These are phyloP conservation scores for Stagonosporopsis cucurbitacearum DNA, from an alignment of 2,329 filamentous ascomycete species.

Conservation along the genomic window DNA sequence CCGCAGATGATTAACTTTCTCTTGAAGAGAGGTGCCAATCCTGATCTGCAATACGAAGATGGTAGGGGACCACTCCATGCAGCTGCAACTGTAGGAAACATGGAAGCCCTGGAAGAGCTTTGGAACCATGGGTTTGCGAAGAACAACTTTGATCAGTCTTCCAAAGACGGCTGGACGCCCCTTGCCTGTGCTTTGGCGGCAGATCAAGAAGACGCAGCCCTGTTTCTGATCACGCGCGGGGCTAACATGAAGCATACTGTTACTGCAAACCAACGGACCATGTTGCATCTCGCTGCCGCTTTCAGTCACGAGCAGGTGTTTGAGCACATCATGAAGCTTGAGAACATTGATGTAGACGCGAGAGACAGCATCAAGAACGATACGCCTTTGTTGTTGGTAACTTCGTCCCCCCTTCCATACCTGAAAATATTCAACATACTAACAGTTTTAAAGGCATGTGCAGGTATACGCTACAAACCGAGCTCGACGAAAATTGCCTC, in stretches of 20 bases:
- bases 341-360: constrained; percentile 11
- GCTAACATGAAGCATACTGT: constrained; percentile 15
- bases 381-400: constrained; percentile 1
- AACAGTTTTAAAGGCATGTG: constrained; percentile 8
- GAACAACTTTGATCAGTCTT: constrained; percentile 21
- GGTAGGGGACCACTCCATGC: constrained; percentile 19
- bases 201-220: constrained; percentile 17
- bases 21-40: constrained; percentile 19
- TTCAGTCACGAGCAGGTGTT: constrained; percentile 1
- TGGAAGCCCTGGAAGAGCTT: constrained; percentile 15
- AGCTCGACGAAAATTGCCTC: constrained; percentile 14
- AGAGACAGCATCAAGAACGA: constrained; percentile 1
- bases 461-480: constrained; percentile 19
- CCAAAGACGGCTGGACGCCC: constrained; percentile 20
- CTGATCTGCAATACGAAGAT: constrained; percentile 16
- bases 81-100: constrained; percentile 22
- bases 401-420: background rate
- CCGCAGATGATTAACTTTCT: constrained; percentile 15
- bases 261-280: constrained; percentile 6
- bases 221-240: constrained; percentile 20
- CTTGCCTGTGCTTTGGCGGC: constrained; percentile 24
- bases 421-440: background rate
- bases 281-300: constrained; percentile 23
- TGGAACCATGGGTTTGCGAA: background rate
- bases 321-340: background rate